These are phyloP conservation scores for Ceratocystis papillata DNA, from an alignment of 2,329 filamentous ascomycete genomes.

Conservation along the genomic window DNA sequence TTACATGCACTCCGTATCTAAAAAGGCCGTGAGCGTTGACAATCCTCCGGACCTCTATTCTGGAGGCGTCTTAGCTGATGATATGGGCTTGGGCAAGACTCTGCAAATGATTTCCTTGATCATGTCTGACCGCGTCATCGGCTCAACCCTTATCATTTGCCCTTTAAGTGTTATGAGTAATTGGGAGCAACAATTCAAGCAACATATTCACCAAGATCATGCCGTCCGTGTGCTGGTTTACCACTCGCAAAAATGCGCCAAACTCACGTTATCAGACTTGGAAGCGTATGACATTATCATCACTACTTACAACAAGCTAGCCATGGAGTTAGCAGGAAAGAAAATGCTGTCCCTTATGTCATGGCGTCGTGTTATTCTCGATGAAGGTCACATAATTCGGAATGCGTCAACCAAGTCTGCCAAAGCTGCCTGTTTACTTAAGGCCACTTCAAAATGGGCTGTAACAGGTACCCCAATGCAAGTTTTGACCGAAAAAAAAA, in stretches of 20 bases:
- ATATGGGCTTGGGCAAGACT: slow-evolving; percentile 89
- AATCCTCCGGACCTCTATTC: slow-evolving; percentile 53
- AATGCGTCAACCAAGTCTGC: slow-evolving; percentile 65
- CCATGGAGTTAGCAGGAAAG: slow-evolving; percentile 42
- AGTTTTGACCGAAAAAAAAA: slow-evolving; percentile 26
- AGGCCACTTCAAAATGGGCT: slow-evolving; percentile 65
- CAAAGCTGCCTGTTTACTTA: slow-evolving; percentile 54
- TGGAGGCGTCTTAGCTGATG: slow-evolving; percentile 78
- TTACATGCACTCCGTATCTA: slow-evolving; percentile 3
- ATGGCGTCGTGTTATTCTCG: slow-evolving; percentile 71
- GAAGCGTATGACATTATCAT: slow-evolving; percentile 63
- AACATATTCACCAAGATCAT: slow-evolving; percentile 56
- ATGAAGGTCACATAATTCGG: slow-evolving; percentile 74
- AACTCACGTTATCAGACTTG: slow-evolving; percentile 47
- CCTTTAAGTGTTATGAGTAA: slow-evolving; percentile 84
- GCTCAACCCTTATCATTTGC: slow-evolving; percentile 66
- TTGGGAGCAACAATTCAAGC: slow-evolving; percentile 68
- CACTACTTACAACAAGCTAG: slow-evolving; percentile 71
- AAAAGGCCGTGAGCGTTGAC: neutral
- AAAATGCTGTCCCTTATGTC: slow-evolving; percentile 39
- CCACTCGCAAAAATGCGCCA: slow-evolving; percentile 49
- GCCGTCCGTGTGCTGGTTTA: slow-evolving; percentile 60
- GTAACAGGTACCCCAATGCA: slow-evolving; percentile 70
- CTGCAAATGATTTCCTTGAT: slow-evolving; percentile 76
- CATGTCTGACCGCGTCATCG: slow-evolving; percentile 42